phyloP scores from a whole-genome alignment of 306 rosid species.

The Leucaena leucocephala region DNA sequence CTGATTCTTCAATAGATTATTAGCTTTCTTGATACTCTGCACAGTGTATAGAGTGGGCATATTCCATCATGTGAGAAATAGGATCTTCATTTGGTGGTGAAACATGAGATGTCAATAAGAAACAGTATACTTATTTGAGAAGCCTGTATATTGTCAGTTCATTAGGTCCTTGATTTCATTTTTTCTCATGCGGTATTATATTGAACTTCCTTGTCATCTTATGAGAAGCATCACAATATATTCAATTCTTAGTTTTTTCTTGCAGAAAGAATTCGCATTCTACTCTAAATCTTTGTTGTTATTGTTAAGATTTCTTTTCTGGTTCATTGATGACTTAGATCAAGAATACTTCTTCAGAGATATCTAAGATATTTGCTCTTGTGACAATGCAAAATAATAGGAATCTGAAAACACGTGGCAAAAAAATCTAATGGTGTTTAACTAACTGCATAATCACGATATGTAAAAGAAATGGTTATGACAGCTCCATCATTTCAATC shows the following conservation, averaged over 20 bases:
- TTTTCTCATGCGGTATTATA: neutral
- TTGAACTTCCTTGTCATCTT: conserved; percentile 2
- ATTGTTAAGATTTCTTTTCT: conserved; percentile 2
- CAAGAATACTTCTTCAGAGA: neutral
- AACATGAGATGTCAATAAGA: conserved; percentile 25
- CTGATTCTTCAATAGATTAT: conserved; percentile 30
- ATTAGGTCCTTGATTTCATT: conserved; percentile 15
- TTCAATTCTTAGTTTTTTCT: conserved; percentile 25
- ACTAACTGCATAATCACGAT: neutral
- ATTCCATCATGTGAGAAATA: conserved; percentile 37
- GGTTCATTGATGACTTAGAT: neutral
- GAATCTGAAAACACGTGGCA: neutral
- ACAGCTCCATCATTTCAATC: neutral
- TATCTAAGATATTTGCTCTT: neutral
- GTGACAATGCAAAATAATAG: neutral
- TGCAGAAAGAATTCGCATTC: conserved; percentile 16
- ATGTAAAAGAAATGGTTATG: neutral
- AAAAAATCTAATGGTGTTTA: neutral
- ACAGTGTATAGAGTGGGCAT: conserved; percentile 42
- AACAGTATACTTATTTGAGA: neutral
- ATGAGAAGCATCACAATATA: conserved; percentile 11
- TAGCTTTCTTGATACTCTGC: conserved; percentile 43
- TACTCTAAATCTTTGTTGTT: neutral
- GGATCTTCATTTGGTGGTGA: conserved; percentile 40
- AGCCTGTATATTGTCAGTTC: conserved; percentile 27